phyloP scores from a whole-genome alignment of 805 yeast species.

The Candida khao-thaluensis region DNA sequence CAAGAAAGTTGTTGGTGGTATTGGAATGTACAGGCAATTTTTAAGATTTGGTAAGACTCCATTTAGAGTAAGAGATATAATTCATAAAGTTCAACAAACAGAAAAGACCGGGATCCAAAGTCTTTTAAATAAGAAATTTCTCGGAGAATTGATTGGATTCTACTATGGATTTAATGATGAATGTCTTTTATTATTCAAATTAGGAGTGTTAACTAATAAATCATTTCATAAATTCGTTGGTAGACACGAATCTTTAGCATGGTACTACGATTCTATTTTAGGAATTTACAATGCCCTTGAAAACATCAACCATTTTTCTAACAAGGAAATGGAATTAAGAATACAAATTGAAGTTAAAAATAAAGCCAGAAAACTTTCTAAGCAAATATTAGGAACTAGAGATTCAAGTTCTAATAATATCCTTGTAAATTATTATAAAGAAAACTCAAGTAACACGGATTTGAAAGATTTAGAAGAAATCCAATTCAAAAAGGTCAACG shows the following conservation, averaged over 20 bases:
- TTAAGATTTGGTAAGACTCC: slow-evolving; percentile 72
- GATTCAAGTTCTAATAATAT: slow-evolving; percentile 10
- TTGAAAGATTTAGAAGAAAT: slow-evolving; percentile 28
- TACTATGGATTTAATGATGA: slow-evolving; percentile 71
- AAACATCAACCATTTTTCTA: slow-evolving; percentile 41
- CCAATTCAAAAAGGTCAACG: slow-evolving; percentile 36
- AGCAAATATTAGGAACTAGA: slow-evolving; percentile 29
- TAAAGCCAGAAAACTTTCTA: slow-evolving; percentile 47
- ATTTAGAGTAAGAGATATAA: slow-evolving; percentile 46
- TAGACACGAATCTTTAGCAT: slow-evolving; percentile 62
- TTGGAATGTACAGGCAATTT: slow-evolving; percentile 61
- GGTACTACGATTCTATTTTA: slow-evolving; percentile 65
- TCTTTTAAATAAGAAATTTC: slow-evolving; percentile 41
- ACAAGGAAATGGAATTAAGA: slow-evolving; percentile 51
- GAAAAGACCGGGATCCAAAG: slow-evolving; percentile 15
- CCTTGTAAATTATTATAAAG: slow-evolving; percentile 11
- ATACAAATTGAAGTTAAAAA: slow-evolving; percentile 63
- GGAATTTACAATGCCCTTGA: slow-evolving; percentile 53
- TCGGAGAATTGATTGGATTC: slow-evolving; percentile 53
- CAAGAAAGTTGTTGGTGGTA: slow-evolving; percentile 45
- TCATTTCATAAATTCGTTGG: slow-evolving; percentile 39
- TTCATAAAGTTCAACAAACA: slow-evolving; percentile 25
- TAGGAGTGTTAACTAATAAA: slow-evolving; percentile 45
- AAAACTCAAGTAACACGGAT: slow-evolving; percentile 18
- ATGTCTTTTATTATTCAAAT: slow-evolving; percentile 52